phyloP scores from a whole-genome alignment of 768 basidiomycete species.

The Hortiboletus flavorubellus region DNA sequence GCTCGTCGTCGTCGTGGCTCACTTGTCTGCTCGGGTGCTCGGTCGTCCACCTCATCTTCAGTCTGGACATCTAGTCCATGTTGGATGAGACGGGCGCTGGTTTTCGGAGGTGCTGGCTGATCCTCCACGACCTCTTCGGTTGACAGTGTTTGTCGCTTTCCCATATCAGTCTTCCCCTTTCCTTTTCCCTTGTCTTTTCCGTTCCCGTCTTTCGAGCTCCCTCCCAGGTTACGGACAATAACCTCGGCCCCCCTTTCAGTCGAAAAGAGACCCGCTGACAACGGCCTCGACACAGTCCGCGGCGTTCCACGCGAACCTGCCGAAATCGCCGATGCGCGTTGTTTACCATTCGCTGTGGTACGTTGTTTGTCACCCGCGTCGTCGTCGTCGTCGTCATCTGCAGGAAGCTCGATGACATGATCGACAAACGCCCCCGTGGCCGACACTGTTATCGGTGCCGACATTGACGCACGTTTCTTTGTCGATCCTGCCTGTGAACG shows the following conservation, averaged over 20 bases:
- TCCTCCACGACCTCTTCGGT: not conserved
- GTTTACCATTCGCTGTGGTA: not conserved
- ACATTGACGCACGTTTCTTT: not conserved
- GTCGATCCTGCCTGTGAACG: constrained; percentile 7
- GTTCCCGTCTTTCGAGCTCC: not conserved
- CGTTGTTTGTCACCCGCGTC: not conserved
- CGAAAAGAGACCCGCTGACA: constrained; percentile 3
- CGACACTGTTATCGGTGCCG: not conserved
- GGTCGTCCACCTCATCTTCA: not conserved
- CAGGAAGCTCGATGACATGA: constrained; percentile 21
- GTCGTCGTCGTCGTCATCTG: constrained; percentile 14
- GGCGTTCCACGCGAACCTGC: not conserved
- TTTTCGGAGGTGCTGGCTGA: not conserved
- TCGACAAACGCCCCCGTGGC: constrained; percentile 17
- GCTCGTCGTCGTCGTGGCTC: not conserved
- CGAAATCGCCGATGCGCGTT: not conserved
- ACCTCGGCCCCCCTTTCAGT: not conserved
- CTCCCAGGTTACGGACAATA: not conserved
- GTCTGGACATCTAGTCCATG: not conserved
- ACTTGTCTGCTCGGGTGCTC: not conserved
- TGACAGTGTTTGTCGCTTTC: not conserved
- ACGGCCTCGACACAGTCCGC: not conserved
- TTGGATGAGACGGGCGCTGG: not conserved
- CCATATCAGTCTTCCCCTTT: not conserved
- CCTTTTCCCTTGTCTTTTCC: not conserved